Percentiles rank a stretch among this genome's conserved stretches.
Evolutionary conservation across 106 monocot genomes (phyloP).

Genomic region (Dendrobium chrysotoxum): DNA sequence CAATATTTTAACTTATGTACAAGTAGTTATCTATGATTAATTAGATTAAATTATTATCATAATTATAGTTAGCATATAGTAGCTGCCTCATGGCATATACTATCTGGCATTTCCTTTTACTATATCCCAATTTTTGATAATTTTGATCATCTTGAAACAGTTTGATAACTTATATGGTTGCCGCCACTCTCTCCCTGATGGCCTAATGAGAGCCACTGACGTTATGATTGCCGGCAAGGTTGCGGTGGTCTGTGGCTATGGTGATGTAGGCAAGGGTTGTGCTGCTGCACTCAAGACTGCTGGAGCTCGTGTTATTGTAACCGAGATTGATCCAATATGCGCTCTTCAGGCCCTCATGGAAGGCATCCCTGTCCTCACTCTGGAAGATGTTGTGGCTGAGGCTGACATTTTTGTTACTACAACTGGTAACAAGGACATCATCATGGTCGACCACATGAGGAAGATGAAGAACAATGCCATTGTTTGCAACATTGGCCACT

Average conservation of each 20-base stretch:
- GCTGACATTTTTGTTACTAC: slow-evolving; percentile 36
- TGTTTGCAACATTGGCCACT: slow-evolving; percentile 34
- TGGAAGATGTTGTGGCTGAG: slow-evolving; percentile 27
- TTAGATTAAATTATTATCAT: too few relatives aligned
- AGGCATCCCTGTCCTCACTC: slow-evolving; percentile 18
- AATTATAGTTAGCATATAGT: too few relatives aligned
- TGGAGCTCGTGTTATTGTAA: slow-evolving; percentile 31
- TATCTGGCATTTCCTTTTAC: too few relatives aligned
- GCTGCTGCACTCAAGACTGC: slow-evolving; percentile 29
- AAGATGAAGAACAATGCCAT: slow-evolving; percentile 99
- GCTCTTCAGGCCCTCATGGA: slow-evolving; percentile 42
- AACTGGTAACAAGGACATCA: slow-evolving; percentile 95
- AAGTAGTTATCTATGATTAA: too few relatives aligned
- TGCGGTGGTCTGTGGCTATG: slow-evolving; percentile 31
- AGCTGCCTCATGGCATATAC: too few relatives aligned
- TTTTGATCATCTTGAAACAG: slow-evolving; percentile 7
- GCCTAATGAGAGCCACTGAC: slow-evolving; percentile 29
- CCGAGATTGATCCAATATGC: slow-evolving; percentile 36
- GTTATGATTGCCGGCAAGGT: slow-evolving; percentile 39
- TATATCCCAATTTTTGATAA: background rate
- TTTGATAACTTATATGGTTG: slow-evolving; percentile 39
- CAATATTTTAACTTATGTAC: too few relatives aligned
- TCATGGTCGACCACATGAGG: slow-evolving; percentile 89
- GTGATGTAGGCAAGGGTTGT: slow-evolving; percentile 40
- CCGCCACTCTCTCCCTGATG: slow-evolving; percentile 34